Conservation (phyloP, 106 monocot genomes). For the Amphibolis antarctica region DNA sequence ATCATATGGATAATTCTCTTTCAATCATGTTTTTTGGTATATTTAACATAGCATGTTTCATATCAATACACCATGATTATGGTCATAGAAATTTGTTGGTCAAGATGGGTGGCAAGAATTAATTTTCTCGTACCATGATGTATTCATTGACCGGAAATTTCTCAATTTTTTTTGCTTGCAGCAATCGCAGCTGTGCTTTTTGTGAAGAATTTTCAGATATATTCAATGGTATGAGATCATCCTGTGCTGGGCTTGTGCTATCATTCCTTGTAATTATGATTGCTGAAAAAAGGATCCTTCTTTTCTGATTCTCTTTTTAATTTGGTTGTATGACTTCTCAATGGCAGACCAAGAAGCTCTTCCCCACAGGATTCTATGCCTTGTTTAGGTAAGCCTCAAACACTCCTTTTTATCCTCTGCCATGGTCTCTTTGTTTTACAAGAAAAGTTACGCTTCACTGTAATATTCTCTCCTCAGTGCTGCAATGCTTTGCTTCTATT, state of each 20-base stretch:
- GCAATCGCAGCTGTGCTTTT: conserved; percentile 36
- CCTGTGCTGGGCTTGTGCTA: neutral
- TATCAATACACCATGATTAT: no score
- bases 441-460: neutral
- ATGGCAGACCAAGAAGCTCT: conserved; percentile 42
- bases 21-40: no score
- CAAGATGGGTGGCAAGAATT: no score
- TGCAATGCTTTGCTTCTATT: conserved; percentile 52
- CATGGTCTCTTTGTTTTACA: neutral
- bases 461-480: conserved; percentile 18
- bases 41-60: no score
- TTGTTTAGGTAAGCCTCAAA: conserved; percentile 26
- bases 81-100: no score
- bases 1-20: no score
- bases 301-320: neutral
- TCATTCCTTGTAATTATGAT: neutral
- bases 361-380: conserved; percentile 37
- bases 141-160: neutral
- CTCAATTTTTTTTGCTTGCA: conserved; percentile 8
- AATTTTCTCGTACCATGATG: no score
- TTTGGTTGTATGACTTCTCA: neutral
- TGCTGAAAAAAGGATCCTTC: neutral
- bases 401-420: neutral
- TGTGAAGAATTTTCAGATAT: conserved; percentile 32
- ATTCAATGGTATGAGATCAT: conserved; percentile 26